These are phyloP conservation scores for Carallia pectinifolia DNA, from an alignment of 345 rosid species.

Conservation along the genomic window DNA sequence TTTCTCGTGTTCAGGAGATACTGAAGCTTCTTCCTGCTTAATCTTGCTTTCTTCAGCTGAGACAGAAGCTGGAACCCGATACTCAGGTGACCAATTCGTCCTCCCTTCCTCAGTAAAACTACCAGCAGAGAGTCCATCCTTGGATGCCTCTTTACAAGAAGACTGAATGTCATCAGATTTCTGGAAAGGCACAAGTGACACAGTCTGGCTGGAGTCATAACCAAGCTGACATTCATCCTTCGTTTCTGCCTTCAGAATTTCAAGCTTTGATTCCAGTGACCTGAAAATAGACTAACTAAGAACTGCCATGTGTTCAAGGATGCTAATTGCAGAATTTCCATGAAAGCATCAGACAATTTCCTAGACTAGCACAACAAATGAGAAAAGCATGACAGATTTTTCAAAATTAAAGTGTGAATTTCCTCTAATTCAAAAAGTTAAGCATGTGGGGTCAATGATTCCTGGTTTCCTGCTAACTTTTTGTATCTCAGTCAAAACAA, in stretches of 20 bases:
- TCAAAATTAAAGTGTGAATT: not conserved
- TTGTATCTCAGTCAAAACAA: not conserved
- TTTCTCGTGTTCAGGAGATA: conserved; percentile 32
- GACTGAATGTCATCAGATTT: conserved; percentile 57
- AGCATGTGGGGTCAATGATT: not conserved
- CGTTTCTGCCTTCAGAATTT: conserved; percentile 60
- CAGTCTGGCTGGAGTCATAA: conserved; percentile 63
- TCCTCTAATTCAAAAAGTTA: not conserved
- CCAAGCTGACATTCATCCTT: conserved; percentile 34
- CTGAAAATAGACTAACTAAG: conserved; percentile 32
- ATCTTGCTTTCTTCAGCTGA: conserved; percentile 36
- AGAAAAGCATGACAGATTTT: not conserved
- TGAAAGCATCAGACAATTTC: not conserved
- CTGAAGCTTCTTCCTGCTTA: conserved; percentile 41
- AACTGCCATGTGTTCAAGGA: not conserved
- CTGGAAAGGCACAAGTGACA: conserved; percentile 49
- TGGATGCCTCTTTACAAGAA: conserved; percentile 54
- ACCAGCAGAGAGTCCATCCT: conserved; percentile 72
- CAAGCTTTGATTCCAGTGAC: conserved; percentile 74
- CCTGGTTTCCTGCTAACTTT: not conserved
- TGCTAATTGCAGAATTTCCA: conserved; percentile 1
- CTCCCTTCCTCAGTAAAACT: conserved; percentile 69
- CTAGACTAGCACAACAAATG: not conserved
- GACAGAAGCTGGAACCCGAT: conserved; percentile 28
- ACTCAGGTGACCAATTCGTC: conserved; percentile 53